phyloP scores from a whole-genome alignment of 495 filamentous ascomycete species.

The Thermochaetoides thermophila region DNA sequence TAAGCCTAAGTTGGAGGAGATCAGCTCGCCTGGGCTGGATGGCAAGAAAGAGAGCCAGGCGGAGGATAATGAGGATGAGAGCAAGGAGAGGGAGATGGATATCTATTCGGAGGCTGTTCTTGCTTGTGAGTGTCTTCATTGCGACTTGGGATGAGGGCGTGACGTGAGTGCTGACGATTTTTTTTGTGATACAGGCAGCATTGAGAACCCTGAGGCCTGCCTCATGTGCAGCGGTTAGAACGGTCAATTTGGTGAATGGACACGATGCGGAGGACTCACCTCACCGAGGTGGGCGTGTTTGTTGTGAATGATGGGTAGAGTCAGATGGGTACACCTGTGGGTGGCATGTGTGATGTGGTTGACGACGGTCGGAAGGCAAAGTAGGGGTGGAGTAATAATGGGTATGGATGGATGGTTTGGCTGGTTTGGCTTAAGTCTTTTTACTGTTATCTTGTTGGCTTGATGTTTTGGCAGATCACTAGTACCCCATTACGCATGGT shows the following conservation, averaged over 20 bases:
- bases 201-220: constrained; percentile 81
- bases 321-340: not conserved
- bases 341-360: constrained; percentile 3
- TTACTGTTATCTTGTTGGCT: no score
- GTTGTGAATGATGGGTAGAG: not conserved
- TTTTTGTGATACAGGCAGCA: constrained; percentile 40
- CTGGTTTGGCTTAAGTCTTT: no score
- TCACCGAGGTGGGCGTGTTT: constrained; percentile 6
- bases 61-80: constrained; percentile 48
- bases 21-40: constrained; percentile 36
- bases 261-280: no score
- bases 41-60: constrained; percentile 33
- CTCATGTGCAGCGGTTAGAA: constrained; percentile 88
- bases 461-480: no score
- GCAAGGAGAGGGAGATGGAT: constrained; percentile 59
- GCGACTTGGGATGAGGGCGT: not conserved
- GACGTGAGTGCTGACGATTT: not conserved
- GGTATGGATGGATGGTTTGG: not conserved
- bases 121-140: constrained; percentile 45
- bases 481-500: no score
- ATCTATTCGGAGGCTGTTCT: constrained; percentile 89
- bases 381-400: constrained; percentile 1
- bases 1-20: constrained; percentile 39
- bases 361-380: constrained; percentile 3
- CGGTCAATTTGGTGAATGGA: no score